A percentile compares a stretch with the other conserved stretches of the same genome.
These are phyloP conservation scores for Eucalyptus erythrocorys DNA, from an alignment of 345 rosid genomes.

Conservation along the genomic window DNA sequence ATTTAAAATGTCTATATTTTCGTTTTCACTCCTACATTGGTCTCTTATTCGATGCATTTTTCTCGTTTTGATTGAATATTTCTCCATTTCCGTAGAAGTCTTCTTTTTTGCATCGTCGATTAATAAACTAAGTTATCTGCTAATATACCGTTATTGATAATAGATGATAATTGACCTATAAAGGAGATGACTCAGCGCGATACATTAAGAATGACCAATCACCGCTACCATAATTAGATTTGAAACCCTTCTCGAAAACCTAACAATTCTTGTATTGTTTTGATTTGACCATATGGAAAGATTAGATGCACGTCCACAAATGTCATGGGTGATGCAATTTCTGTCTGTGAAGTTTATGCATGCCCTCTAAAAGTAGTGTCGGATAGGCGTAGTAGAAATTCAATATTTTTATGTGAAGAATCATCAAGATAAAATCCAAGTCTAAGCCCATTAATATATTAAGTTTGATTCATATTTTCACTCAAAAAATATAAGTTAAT, in stretches of 20 bases:
- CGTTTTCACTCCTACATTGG: neutral
- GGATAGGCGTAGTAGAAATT: neutral
- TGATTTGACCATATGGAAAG: neutral
- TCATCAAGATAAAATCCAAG: neutral
- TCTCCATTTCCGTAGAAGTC: neutral
- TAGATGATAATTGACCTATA: neutral
- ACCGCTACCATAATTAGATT: neutral
- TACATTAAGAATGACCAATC: neutral
- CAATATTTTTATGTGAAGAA: neutral
- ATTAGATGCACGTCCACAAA: neutral
- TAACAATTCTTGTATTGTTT: neutral
- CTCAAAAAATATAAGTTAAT: neutral
- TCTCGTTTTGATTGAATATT: neutral
- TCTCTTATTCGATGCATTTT: neutral
- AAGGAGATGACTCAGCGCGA: neutral
- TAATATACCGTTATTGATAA: neutral
- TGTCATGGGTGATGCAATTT: neutral
- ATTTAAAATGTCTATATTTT: neutral
- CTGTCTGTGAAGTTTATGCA: neutral
- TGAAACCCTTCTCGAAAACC: neutral
- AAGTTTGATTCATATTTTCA: neutral
- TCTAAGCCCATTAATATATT: neutral
- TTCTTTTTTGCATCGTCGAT: neutral
- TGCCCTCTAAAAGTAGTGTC: neutral
- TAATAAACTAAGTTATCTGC: neutral